Conservation (phyloP, 2,329 filamentous ascomycete species). For the Trematosphaeria pertusa region DNA sequence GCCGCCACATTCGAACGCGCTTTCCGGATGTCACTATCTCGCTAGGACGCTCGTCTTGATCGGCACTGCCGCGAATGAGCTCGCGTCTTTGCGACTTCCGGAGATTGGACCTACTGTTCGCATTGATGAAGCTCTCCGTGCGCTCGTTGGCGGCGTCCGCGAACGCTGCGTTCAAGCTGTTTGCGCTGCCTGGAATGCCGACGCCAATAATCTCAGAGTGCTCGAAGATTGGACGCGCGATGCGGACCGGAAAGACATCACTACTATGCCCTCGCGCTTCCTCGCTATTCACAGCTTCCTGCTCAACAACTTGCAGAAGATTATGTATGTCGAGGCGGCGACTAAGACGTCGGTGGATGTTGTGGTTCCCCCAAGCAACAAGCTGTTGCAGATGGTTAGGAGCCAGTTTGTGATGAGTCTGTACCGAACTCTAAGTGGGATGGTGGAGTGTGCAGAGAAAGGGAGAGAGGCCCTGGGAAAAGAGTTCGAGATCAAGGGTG, state of each 20-base stretch:
- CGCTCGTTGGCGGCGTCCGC: slow-evolving; percentile 77
- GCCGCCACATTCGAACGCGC: slow-evolving; percentile 89
- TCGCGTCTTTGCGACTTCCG: slow-evolving; percentile 76
- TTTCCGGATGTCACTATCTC: slow-evolving; percentile 91
- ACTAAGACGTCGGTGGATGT: slow-evolving; percentile 80
- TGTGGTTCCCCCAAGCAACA: slow-evolving; percentile 82
- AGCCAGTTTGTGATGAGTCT: slow-evolving; percentile 92
- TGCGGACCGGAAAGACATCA: slow-evolving; percentile 82
- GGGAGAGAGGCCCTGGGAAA: slow-evolving; percentile 68
- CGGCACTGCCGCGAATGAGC: slow-evolving; percentile 85
- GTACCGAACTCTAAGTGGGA: slow-evolving; percentile 91
- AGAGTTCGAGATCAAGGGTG: slow-evolving; percentile 60
- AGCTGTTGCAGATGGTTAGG: slow-evolving; percentile 88
- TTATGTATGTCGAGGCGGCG: slow-evolving; percentile 89
- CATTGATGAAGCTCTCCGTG: slow-evolving; percentile 72
- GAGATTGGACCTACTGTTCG: slow-evolving; percentile 59
- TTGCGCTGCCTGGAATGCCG: slow-evolving; percentile 89
- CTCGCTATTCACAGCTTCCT: slow-evolving; percentile 83
- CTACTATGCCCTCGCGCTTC: slow-evolving; percentile 88
- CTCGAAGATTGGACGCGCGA: slow-evolving; percentile 94
- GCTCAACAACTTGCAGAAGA: slow-evolving; percentile 88
- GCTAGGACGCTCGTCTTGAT: slow-evolving; percentile 81
- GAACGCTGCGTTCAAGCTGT: slow-evolving; percentile 87
- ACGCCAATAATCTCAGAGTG: slow-evolving; percentile 89
- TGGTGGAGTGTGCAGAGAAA: slow-evolving; percentile 95